Base-by-base conservation (phyloP, 139 green algal genomes). In the Asterochloris sp. region DNA sequence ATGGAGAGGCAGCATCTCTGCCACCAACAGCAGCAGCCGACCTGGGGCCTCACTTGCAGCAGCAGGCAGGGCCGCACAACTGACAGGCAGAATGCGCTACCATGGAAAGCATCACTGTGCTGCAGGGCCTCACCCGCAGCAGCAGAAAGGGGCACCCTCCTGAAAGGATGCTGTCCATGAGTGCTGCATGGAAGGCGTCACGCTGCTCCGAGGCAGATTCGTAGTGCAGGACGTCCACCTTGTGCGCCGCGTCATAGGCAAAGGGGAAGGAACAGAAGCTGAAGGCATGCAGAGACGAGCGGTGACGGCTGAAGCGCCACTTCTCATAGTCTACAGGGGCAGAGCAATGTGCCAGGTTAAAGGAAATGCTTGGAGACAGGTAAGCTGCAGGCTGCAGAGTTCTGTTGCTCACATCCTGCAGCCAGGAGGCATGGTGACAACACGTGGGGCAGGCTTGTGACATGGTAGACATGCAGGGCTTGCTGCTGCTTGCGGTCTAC, bases 221-320 rank as follows among this genome's bases (percentile, higher is more conserved):
- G 83, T 93, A 83, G 75, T 94, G 85, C 78, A 97, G 86, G 23
- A 97, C 63, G n/a, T 64, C 62, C 16, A 71, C 84, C 77, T 96
- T 96, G 81, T 73, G 78, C 1, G 89, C 89, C 13, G 93, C 89
- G 67, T 96, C 89, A 83, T 95, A 96, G 26, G 97, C 83, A 78
- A 92, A 97, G 0, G 93, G 89, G 74, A 92, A 91, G 16, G 78
- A 76, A 84, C 92, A 96, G 83, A 97, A 96, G 66, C 88, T 91
- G 66, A 91, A 88, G 13, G 62, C 26, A 12, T 74, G 69, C 24
- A 10, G 17, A 17, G 73, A 64, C 38, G 38, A 54, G 38, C 38
- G 38, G 38, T 54, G 38, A 54, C 38, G 38, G 38, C 38, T 54
- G 38, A 54, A 54, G 6, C 38, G 38, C 38, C 38, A 54, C 38